A percentile compares a stretch with the other conserved stretches of the same genome.
Conservation (phyloP, 768 basidiomycete species). For the Suillus clintonianus region DNA sequence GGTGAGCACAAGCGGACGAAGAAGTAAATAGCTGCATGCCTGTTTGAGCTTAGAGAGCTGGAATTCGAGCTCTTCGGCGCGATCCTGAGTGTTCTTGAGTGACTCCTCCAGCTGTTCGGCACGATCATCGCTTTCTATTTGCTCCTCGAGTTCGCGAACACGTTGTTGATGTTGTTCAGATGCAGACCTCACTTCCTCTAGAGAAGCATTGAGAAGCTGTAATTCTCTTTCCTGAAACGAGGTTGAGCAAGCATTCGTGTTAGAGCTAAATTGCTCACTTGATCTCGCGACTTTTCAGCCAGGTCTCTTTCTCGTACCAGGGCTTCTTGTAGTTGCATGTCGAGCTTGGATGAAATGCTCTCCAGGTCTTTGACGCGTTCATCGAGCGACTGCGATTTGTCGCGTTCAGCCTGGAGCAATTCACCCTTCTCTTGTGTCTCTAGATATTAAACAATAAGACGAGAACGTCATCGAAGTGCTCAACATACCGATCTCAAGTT, state of each 20-base stretch:
- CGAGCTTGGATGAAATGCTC: slow-evolving; percentile 36
- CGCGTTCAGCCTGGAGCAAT: slow-evolving; percentile 44
- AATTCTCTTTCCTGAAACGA: slow-evolving; percentile 68
- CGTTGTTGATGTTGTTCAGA: slow-evolving; percentile 56
- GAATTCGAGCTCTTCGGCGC: slow-evolving; percentile 82
- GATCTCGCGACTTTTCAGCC: slow-evolving; percentile 27
- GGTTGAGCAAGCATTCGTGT: background rate
- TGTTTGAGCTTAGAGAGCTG: slow-evolving; percentile 79
- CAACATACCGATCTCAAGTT: slow-evolving; percentile 59
- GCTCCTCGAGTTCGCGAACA: slow-evolving; percentile 75
- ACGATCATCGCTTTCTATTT: slow-evolving; percentile 82
- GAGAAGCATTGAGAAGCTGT: slow-evolving; percentile 57
- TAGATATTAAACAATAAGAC: slow-evolving; percentile 20
- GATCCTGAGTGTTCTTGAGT: slow-evolving; percentile 77
- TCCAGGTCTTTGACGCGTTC: slow-evolving; percentile 46
- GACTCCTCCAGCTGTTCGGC: slow-evolving; percentile 72
- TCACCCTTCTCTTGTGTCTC: slow-evolving; percentile 46
- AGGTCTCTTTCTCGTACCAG: slow-evolving; percentile 55
- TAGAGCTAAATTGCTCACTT: slow-evolving; percentile 27
- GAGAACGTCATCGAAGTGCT: slow-evolving; percentile 4
- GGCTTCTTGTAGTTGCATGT: slow-evolving; percentile 40
- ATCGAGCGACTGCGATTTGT: slow-evolving; percentile 40
- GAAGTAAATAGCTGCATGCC: slow-evolving; percentile 39
- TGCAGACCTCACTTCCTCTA: slow-evolving; percentile 53
- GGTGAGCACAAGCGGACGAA: background rate